A percentile compares a stretch with the other conserved stretches of the same genome.
Evolutionary conservation across 2,329 filamentous ascomycete species (phyloP).

Genomic region (Daldinia eschscholtzii): DNA sequence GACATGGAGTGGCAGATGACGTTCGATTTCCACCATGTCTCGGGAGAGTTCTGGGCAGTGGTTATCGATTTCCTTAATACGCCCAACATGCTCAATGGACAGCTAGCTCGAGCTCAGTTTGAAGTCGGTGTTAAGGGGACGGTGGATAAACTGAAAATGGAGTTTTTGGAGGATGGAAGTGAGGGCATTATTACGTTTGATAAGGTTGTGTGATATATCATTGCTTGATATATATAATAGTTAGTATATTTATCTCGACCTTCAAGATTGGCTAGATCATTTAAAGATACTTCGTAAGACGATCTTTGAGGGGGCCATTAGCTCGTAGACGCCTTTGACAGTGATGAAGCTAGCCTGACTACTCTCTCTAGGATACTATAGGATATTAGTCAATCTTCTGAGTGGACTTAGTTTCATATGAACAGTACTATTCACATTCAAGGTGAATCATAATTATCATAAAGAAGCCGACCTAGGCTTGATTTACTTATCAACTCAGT

Average conservation of each 20-base stretch:
- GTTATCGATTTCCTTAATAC: conserved; percentile 48
- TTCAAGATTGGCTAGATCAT: background rate
- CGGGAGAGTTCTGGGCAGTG: conserved; percentile 55
- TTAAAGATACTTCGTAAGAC: background rate
- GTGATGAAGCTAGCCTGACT: background rate
- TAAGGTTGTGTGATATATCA: conserved; percentile 31
- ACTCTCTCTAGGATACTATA: background rate
- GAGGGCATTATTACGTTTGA: conserved; percentile 53
- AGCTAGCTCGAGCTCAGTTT: conserved; percentile 53
- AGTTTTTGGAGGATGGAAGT: conserved; percentile 49
- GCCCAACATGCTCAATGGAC: conserved; percentile 45
- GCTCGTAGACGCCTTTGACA: background rate
- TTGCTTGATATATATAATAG: background rate
- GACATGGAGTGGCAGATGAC: conserved; percentile 52
- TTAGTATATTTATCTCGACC: background rate
- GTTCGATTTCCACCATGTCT: conserved; percentile 54
- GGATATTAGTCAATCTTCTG: background rate
- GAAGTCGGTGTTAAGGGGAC: conserved; percentile 49
- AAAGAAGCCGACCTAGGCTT: too few relatives aligned
- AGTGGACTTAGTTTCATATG: too few relatives aligned
- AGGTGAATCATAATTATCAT: too few relatives aligned
- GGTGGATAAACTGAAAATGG: conserved; percentile 50
- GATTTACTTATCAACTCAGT: background rate
- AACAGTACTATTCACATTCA: too few relatives aligned
- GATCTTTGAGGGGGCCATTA: background rate